A percentile compares a stretch with the other conserved stretches of the same genome.
These are phyloP conservation scores for Melampsora americana DNA, from an alignment of 1,284 basidiomycete genomes.

Conservation along the genomic window DNA sequence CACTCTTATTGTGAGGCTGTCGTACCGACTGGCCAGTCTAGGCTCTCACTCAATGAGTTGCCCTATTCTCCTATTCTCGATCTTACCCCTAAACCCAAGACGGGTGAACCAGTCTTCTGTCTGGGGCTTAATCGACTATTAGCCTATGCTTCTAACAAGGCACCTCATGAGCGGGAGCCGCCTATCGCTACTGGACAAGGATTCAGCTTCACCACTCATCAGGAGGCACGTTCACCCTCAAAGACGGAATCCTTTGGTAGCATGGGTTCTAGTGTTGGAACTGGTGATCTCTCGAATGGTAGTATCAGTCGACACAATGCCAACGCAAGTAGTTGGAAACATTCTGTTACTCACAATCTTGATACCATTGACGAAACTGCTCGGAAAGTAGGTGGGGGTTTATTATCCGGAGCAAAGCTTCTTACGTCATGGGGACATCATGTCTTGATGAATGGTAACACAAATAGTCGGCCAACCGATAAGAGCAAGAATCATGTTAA, in stretches of 20 bases:
- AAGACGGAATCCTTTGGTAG: neutral
- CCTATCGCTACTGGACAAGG: conserved; percentile 27
- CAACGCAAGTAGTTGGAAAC: conserved; percentile 17
- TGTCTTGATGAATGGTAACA: conserved; percentile 3
- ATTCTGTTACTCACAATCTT: conserved; percentile 25
- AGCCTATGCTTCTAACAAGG: conserved; percentile 33
- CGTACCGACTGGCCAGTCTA: neutral
- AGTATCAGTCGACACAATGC: neutral
- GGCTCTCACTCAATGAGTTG: conserved; percentile 4
- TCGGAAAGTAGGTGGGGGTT: conserved; percentile 27
- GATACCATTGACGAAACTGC: conserved; percentile 42
- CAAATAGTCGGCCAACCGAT: neutral
- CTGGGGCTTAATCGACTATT: conserved; percentile 28
- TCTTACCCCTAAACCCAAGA: conserved; percentile 26
- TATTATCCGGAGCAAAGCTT: conserved; percentile 31
- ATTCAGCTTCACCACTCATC: conserved; percentile 14
- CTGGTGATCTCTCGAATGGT: neutral
- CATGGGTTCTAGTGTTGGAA: neutral
- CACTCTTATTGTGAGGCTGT: neutral
- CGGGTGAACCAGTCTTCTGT: conserved; percentile 24
- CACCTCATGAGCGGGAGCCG: conserved; percentile 26
- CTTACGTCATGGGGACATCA: conserved; percentile 36
- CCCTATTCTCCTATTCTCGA: conserved; percentile 36
- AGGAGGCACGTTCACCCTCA: conserved; percentile 8
- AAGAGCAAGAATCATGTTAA: neutral